Conservation (phyloP, 176 grass and related monocot species). For the Panicum miliaceum region DNA sequence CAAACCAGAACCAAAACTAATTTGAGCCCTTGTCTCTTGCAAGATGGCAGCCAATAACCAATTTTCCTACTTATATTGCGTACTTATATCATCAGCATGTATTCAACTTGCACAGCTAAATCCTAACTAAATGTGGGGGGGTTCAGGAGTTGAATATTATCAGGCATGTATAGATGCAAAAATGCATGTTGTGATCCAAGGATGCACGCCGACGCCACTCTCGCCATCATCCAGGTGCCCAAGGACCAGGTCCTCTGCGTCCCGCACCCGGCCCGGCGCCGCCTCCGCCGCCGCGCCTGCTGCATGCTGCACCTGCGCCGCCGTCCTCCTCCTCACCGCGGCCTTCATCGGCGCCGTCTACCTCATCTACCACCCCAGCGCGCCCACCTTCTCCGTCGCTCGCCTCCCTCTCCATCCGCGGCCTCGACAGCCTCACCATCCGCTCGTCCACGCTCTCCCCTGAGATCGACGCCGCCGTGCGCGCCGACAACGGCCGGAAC, state of each 20-base stretch:
- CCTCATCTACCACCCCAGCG: slow-evolving; percentile 65
- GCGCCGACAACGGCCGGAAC: slow-evolving; percentile 67
- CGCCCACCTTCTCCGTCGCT: slow-evolving; percentile 72
- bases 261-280: slow-evolving; percentile 47
- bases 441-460: slow-evolving; percentile 15
- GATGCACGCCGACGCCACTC: too few species aligned
- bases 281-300: slow-evolving; percentile 38
- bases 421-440: slow-evolving; percentile 29
- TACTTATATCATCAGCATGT: too few species aligned
- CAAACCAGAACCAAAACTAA: too few species aligned
- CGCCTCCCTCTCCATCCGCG: slow-evolving; percentile 50
- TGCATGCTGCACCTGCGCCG: slow-evolving; percentile 31
- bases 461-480: slow-evolving; percentile 48
- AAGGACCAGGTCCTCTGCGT: slow-evolving; percentile 84
- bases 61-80: too few species aligned
- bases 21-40: too few species aligned
- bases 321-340: slow-evolving; percentile 5
- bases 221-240: slow-evolving; percentile 75
- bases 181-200: too few species aligned
- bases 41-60: too few species aligned
- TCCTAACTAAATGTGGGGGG: too few species aligned
- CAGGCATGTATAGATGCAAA: too few species aligned
- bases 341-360: slow-evolving; percentile 36
- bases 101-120: too few species aligned
- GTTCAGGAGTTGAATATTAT: too few species aligned